A percentile compares a stretch with the other conserved stretches of the same genome.
Evolutionary conservation across 1,139 yeast species (phyloP).

Genomic region (Kodamaea alishanica): DNA sequence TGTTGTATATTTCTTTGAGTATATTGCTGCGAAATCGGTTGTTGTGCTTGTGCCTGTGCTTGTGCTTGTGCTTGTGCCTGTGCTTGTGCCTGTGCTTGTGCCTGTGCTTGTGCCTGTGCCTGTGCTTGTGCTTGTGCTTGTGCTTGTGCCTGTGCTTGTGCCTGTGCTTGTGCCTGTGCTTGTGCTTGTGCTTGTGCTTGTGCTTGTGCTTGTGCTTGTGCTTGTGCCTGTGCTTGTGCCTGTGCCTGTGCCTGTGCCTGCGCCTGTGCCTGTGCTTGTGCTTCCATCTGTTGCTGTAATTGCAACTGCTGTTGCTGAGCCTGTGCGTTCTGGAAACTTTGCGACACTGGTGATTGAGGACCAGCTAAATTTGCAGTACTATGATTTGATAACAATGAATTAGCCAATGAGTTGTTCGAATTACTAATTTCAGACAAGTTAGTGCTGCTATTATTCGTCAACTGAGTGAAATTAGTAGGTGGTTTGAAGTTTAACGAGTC

Average conservation of each 20-base stretch:
- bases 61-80: slow-evolving; percentile 8
- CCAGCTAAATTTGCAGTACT: slow-evolving; percentile 15
- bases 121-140: slow-evolving; percentile 14
- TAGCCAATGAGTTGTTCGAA: slow-evolving; percentile 22
- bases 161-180: slow-evolving; percentile 13
- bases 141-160: slow-evolving; percentile 8
- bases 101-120: slow-evolving; percentile 7
- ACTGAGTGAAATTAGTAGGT: slow-evolving; percentile 43
- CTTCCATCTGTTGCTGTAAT: slow-evolving; percentile 13
- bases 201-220: slow-evolving; percentile 14
- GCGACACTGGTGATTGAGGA: slow-evolving; percentile 10
- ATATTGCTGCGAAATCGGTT: neutral
- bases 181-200: slow-evolving; percentile 8
- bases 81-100: slow-evolving; percentile 14
- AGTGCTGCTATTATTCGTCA: slow-evolving; percentile 40
- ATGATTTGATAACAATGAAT: slow-evolving; percentile 25
- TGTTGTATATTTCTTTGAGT: slow-evolving; percentile 6
- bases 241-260: slow-evolving; percentile 16
- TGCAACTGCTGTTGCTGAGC: slow-evolving; percentile 12
- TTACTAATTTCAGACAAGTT: slow-evolving; percentile 36
- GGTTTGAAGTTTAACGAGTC: slow-evolving; percentile 42
- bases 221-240: slow-evolving; percentile 11
- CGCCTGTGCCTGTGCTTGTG: slow-evolving; percentile 18
- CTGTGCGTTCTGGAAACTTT: slow-evolving; percentile 6
- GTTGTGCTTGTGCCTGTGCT: slow-evolving; percentile 13